Evolutionary conservation across 148 eudicot genomes (phyloP).

Genomic region (Vaccinium darrowii): DNA sequence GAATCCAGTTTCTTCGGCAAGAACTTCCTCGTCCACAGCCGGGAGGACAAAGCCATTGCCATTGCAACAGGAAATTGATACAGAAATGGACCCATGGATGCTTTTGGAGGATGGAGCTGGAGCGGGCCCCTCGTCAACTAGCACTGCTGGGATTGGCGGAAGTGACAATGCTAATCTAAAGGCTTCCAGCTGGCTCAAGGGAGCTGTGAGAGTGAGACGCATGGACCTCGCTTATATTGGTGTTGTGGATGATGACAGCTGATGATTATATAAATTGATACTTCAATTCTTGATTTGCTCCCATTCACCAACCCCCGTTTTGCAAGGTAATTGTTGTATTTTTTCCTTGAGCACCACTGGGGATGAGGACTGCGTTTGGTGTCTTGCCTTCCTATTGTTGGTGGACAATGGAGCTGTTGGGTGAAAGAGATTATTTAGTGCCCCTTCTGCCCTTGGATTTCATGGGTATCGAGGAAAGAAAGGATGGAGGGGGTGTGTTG

Average conservation of each 20-base stretch:
- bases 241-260: constrained; percentile 85
- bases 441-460: not conserved
- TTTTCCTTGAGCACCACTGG: not conserved
- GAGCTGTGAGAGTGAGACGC: constrained; percentile 88
- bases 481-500: not conserved
- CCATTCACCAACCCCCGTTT: constrained; percentile 19
- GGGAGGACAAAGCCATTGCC: constrained; percentile 55
- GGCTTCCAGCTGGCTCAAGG: constrained; percentile 88
- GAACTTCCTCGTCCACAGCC: constrained; percentile 28
- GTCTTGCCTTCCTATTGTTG: constrained; percentile 10
- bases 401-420: constrained; percentile 12
- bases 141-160: constrained; percentile 46
- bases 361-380: constrained; percentile 6
- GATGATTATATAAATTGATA: constrained; percentile 25
- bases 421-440: constrained; percentile 1
- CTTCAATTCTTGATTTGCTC: constrained; percentile 17
- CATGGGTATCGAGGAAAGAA: not conserved
- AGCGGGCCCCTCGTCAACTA: constrained; percentile 55
- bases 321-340: constrained; percentile 6
- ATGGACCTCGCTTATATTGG: constrained; percentile 85
- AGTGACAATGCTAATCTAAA: constrained; percentile 61
- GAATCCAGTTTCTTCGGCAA: constrained; percentile 37
- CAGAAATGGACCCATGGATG: constrained; percentile 87
- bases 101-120: constrained; percentile 90
- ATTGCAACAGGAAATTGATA: constrained; percentile 48